phyloP scores from a whole-genome alignment of 176 grass and related monocot genomes.

The Pharus latifolius region DNA sequence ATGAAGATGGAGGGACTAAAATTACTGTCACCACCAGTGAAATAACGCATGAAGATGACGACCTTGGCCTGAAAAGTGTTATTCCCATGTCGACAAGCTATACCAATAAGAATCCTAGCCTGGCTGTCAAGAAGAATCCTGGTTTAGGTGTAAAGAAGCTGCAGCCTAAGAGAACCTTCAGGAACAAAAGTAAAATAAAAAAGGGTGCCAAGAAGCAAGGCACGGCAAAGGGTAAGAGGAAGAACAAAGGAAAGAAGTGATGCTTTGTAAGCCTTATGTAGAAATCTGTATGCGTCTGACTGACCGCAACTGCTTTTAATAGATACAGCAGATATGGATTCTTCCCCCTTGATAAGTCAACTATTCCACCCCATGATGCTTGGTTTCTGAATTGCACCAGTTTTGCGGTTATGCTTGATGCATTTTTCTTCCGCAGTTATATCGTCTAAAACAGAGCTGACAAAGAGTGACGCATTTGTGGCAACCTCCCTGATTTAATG shows the following conservation, averaged over 20 bases:
- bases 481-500: no score
- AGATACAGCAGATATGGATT: no score
- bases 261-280: neutral
- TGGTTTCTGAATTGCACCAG: no score
- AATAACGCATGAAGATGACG: slow-evolving; percentile 35
- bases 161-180: slow-evolving; percentile 43
- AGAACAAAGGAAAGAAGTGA: slow-evolving; percentile 48
- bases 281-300: neutral
- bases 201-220: slow-evolving; percentile 33
- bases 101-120: slow-evolving; percentile 23
- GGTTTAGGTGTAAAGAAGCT: slow-evolving; percentile 57
- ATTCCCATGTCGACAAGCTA: neutral
- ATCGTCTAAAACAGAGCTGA: no score
- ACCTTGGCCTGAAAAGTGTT: slow-evolving; percentile 7
- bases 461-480: no score
- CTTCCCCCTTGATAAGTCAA: no score
- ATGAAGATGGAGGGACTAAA: slow-evolving; percentile 58
- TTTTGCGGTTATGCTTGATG: no score
- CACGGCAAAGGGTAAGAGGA: slow-evolving; percentile 27
- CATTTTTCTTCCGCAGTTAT: no score
- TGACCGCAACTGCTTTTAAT: neutral
- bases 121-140: slow-evolving; percentile 27
- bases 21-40: slow-evolving; percentile 71
- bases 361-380: no score
- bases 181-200: slow-evolving; percentile 46